These are phyloP conservation scores for Trypanosoma caninum DNA, from an alignment of 208 protist genomes.

Conservation along the genomic window DNA sequence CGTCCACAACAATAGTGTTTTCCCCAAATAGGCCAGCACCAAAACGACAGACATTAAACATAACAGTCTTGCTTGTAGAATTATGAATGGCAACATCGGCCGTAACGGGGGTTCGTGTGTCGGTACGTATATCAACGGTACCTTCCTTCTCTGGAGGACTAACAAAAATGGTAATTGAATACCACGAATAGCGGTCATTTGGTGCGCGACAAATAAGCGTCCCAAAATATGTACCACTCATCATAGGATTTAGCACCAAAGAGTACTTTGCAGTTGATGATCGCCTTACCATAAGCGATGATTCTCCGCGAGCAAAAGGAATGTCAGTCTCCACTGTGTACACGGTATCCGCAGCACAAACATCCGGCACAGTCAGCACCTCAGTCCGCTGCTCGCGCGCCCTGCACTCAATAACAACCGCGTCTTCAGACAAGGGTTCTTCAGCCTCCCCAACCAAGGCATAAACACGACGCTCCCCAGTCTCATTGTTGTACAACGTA, in stretches of 20 bases:
- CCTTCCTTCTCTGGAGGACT: constrained; percentile 84
- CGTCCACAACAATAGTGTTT: constrained; percentile 51
- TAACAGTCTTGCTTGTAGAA: constrained; percentile 58
- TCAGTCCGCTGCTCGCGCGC: constrained; percentile 61
- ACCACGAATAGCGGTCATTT: constrained; percentile 90
- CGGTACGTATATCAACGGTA: constrained; percentile 70
- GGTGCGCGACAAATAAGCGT: constrained; percentile 78
- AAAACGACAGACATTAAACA: constrained; percentile 75
- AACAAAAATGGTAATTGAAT: constrained; percentile 78
- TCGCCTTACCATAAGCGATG: constrained; percentile 50
- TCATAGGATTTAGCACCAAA: constrained; percentile 65
- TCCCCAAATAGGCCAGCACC: constrained; percentile 80
- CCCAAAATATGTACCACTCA: constrained; percentile 81
- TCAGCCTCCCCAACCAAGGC: constrained; percentile 77
- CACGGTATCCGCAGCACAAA: constrained; percentile 48
- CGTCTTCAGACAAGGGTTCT: constrained; percentile 87
- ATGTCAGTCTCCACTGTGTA: constrained; percentile 89
- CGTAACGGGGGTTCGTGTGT: constrained; percentile 78
- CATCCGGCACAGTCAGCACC: constrained; percentile 74
- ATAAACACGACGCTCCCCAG: constrained; percentile 86
- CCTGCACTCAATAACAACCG: constrained; percentile 70
- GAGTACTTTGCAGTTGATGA: constrained; percentile 64
- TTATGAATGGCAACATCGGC: constrained; percentile 88
- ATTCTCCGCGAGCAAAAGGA: constrained; percentile 69
- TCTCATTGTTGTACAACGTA: constrained; percentile 80